Percentiles rank a stretch among this genome's conserved stretches.
Evolutionary conservation across 345 rosid species (phyloP).

Genomic region (Durio zibethinus): DNA sequence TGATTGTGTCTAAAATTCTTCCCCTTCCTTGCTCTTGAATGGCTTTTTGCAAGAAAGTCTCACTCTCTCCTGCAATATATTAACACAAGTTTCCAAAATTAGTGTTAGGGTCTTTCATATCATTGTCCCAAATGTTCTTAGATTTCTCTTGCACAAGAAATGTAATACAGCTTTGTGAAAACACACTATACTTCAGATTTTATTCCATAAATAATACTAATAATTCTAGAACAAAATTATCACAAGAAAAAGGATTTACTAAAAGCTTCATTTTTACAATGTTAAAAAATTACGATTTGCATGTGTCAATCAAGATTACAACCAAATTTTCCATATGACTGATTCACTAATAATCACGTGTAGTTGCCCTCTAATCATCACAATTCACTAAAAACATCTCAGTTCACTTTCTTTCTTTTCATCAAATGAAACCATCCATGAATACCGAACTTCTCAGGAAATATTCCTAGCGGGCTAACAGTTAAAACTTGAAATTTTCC

Average conservation of each 20-base stretch:
- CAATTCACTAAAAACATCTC: neutral
- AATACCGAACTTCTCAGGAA: neutral
- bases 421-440: neutral
- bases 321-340: neutral
- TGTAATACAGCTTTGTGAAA: neutral
- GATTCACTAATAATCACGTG: neutral
- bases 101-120: neutral
- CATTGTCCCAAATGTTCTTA: neutral
- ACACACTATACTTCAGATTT: neutral
- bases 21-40: slow-evolving; percentile 95
- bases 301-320: too few relatives aligned
- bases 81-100: neutral
- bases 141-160: neutral
- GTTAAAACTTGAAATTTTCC: neutral
- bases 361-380: neutral
- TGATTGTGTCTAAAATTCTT: slow-evolving; percentile 62
- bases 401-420: neutral
- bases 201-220: neutral
- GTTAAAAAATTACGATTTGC: too few relatives aligned
- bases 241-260: neutral
- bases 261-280: too few relatives aligned
- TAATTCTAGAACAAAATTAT: neutral
- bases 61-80: slow-evolving; percentile 69
- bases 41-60: slow-evolving; percentile 80
- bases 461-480: neutral